Conservation (phyloP, 2,329 filamentous ascomycete species). For the Periglandula ipomoeae region DNA sequence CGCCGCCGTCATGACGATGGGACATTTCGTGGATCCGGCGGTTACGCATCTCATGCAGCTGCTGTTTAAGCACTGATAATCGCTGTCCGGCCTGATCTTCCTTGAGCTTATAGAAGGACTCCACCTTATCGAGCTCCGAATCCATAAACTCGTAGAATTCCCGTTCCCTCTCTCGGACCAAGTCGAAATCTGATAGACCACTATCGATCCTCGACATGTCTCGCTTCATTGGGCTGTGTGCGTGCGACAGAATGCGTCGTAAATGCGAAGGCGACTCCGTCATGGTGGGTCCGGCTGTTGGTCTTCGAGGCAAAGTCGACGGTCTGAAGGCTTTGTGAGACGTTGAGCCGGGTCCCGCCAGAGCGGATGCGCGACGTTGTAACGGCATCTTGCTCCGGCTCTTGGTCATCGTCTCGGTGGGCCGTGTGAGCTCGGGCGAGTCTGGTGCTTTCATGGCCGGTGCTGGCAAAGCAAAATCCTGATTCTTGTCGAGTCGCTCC, state of each 20-base stretch:
- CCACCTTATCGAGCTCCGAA: conserved; percentile 79
- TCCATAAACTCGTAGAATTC: conserved; percentile 87
- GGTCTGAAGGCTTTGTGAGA: not conserved
- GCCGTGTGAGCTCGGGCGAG: conserved; percentile 16
- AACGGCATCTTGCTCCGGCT: conserved; percentile 17
- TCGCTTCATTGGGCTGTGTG: conserved; percentile 6
- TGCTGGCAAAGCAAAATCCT: conserved; percentile 42
- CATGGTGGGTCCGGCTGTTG: conserved; percentile 4
- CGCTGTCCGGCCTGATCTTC: conserved; percentile 75
- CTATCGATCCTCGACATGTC: conserved; percentile 28
- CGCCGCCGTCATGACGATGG: conserved; percentile 25
- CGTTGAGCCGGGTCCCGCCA: conserved; percentile 15
- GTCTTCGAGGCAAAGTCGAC: conserved; percentile 9
- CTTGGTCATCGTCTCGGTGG: conserved; percentile 11
- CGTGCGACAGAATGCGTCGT: conserved; percentile 27
- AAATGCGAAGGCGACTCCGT: conserved; percentile 21
- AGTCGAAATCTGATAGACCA: conserved; percentile 38
- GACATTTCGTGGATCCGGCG: conserved; percentile 65
- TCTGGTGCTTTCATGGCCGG: conserved; percentile 38
- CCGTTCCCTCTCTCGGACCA: conserved; percentile 64
- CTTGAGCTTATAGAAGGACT: conserved; percentile 79
- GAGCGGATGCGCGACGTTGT: conserved; percentile 28
- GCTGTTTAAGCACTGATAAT: conserved; percentile 62
- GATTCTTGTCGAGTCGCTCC: conserved; percentile 10
- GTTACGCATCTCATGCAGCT: conserved; percentile 89